Conservation (phyloP, 805 yeast genomes). For the Candida easanensis region DNA sequence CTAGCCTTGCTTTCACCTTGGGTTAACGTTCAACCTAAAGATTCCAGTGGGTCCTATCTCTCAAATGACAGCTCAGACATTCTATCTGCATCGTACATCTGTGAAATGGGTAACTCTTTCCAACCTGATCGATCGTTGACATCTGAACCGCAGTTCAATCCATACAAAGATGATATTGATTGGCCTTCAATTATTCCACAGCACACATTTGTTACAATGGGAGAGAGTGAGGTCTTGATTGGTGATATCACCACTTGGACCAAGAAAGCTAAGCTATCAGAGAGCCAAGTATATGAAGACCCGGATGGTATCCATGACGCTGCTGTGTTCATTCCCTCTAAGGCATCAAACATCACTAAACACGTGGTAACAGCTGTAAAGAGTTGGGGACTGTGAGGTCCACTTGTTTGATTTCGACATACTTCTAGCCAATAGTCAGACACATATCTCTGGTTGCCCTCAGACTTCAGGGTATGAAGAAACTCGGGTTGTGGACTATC, state of each 20-base stretch:
- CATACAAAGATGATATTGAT: slow-evolving; percentile 7
- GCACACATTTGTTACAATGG: slow-evolving; percentile 6
- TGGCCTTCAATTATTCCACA: slow-evolving; percentile 13
- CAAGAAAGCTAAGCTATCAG: neutral
- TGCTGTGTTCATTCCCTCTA: slow-evolving; percentile 9
- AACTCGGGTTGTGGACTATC: no score
- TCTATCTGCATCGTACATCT: slow-evolving; percentile 5
- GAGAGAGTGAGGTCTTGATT: slow-evolving; percentile 15
- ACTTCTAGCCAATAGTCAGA: no score
- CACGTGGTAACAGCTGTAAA: slow-evolving; percentile 18
- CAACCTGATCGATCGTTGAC: slow-evolving; percentile 2
- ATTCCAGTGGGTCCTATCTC: slow-evolving; percentile 1
- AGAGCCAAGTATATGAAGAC: slow-evolving; percentile 6
- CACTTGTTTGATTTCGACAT: no score
- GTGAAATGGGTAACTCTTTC: slow-evolving; percentile 2
- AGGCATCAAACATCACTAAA: neutral
- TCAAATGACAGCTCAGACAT: slow-evolving; percentile 7
- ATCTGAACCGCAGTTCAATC: slow-evolving; percentile 6
- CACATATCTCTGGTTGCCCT: no score
- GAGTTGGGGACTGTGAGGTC: neutral
- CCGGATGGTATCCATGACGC: slow-evolving; percentile 11
- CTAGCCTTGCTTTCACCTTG: slow-evolving; percentile 18
- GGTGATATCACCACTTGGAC: slow-evolving; percentile 2
- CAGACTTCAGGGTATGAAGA: no score
- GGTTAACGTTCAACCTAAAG: slow-evolving; percentile 15